Conservation (phyloP, 2,329 filamentous ascomycete species). For the Fusarium goolgardi region DNA sequence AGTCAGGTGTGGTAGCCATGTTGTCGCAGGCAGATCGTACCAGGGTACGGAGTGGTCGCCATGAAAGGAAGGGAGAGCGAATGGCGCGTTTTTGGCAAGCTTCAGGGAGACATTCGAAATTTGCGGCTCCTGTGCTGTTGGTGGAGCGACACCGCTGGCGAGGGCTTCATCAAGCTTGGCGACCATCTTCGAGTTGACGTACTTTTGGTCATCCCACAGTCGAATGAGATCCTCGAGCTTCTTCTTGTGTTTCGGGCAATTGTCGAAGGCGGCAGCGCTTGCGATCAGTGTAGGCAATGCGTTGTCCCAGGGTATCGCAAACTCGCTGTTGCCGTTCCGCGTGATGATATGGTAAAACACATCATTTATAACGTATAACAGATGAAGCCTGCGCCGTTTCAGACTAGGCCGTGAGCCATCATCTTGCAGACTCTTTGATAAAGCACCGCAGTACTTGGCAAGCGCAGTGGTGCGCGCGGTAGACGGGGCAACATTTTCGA, state of each 20-base stretch:
- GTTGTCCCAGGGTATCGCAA: constrained; percentile 68
- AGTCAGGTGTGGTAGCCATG: constrained; percentile 81
- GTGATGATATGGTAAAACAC: constrained; percentile 76
- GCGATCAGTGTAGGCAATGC: constrained; percentile 72
- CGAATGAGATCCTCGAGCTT: constrained; percentile 74
- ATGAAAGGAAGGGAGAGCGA: constrained; percentile 78
- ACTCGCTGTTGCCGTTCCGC: constrained; percentile 61
- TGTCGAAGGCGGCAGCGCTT: constrained; percentile 66
- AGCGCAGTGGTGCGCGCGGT: constrained; percentile 72
- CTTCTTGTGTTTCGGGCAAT: constrained; percentile 72
- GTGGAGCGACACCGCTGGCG: constrained; percentile 53
- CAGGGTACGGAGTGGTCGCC: constrained; percentile 79
- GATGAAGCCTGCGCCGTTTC: constrained; percentile 76
- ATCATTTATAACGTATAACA: constrained; percentile 84
- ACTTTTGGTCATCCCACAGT: constrained; percentile 76
- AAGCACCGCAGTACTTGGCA: constrained; percentile 78
- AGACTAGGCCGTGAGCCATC: constrained; percentile 61
- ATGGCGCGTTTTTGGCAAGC: constrained; percentile 69
- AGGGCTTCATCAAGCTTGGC: constrained; percentile 70
- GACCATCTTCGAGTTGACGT: constrained; percentile 67
- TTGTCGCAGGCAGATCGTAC: constrained; percentile 85
- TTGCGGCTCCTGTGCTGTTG: constrained; percentile 36
- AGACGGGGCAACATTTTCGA: constrained; percentile 77
- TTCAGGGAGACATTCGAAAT: constrained; percentile 48
- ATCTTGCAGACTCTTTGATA: constrained; percentile 63